These are phyloP conservation scores for Kwoniella shivajii DNA, from an alignment of 1,284 basidiomycete species.

Conservation along the genomic window DNA sequence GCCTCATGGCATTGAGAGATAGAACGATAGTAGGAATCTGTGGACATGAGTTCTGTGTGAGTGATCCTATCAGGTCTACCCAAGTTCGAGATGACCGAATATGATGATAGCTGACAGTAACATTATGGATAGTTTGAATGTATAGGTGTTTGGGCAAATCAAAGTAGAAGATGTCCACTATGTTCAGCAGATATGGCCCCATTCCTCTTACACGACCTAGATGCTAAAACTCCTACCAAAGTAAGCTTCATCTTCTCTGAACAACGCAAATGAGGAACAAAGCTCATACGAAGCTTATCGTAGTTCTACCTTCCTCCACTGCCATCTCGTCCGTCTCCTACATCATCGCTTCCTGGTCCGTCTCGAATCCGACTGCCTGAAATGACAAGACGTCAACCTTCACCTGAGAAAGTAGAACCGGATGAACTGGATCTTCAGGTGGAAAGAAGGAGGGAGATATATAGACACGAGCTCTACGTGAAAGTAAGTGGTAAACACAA, in stretches of 20 bases:
- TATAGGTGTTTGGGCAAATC: slow-evolving; percentile 77
- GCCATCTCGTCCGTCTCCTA: slow-evolving; percentile 34
- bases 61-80: slow-evolving; percentile 15
- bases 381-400: not conserved
- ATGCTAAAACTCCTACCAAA: slow-evolving; percentile 44
- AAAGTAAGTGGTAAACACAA: slow-evolving; percentile 62
- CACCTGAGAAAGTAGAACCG: slow-evolving; percentile 58
- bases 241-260: slow-evolving; percentile 25
- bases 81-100: not conserved
- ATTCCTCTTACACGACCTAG: slow-evolving; percentile 72
- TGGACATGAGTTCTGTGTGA: slow-evolving; percentile 71
- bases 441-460: slow-evolving; percentile 65
- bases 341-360: slow-evolving; percentile 20
- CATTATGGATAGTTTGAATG: slow-evolving; percentile 67
- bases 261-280: not conserved
- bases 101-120: not conserved
- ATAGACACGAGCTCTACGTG: slow-evolving; percentile 72
- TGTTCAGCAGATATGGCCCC: slow-evolving; percentile 73
- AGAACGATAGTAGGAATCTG: slow-evolving; percentile 75
- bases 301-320: slow-evolving; percentile 73
- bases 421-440: slow-evolving; percentile 70
- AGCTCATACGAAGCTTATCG: not conserved
- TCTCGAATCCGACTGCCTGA: slow-evolving; percentile 18
- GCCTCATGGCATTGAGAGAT: slow-evolving; percentile 73
- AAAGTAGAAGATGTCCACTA: slow-evolving; percentile 66